Base-by-base conservation (phyloP, 2,329 filamentous ascomycete species). In the Gremmenia infestans region DNA sequence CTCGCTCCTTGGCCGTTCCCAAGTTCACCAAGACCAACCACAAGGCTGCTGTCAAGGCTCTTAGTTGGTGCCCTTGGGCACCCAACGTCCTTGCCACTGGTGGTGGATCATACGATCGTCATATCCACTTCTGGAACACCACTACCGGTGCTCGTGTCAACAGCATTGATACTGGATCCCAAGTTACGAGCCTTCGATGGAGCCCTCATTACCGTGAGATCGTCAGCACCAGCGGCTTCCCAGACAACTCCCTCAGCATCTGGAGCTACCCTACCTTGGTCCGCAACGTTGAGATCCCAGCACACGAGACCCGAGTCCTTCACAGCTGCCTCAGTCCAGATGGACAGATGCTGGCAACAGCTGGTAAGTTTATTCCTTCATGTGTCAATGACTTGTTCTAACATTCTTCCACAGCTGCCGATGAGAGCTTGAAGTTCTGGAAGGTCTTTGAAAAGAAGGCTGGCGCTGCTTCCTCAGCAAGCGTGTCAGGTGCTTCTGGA, bases 1-100 rank as follows among this genome's bases (percentile, higher is more conserved):
- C 94, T 54, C 91, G 94, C 50, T 94, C 91, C 8, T 81, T 99
- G 58, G 86, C 85, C 17, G 92, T 95, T 9, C 94, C 94, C 72
- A 97, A 97, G 78, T 97, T 97, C 80, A 94, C 91, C 75, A 99
- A 99, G 86, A 96, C 93, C 70, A 99, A 99, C 82, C 94, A 99
- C 81, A 94, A 94, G 75, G 94, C 94, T 55, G 94, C 94, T 46
- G 92, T 99, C 76, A 99, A 99, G 83, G 94, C 94, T 57, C 84
- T 99, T 47, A 89, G 91, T 61, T 99, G 94, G 94, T 99, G 94
- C 81, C 94, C 94, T 45, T 99, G 94, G 94, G 94, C 96, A 78
- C 86, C 90, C 74, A 97, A 97, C 80, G 85, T 97, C 50, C 87
- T 99, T 48, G 94, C 94, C 56, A 97, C 94, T 45, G 94, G 94